Conservation (phyloP, 306 rosid species). For the Inga leiocalycina region DNA sequence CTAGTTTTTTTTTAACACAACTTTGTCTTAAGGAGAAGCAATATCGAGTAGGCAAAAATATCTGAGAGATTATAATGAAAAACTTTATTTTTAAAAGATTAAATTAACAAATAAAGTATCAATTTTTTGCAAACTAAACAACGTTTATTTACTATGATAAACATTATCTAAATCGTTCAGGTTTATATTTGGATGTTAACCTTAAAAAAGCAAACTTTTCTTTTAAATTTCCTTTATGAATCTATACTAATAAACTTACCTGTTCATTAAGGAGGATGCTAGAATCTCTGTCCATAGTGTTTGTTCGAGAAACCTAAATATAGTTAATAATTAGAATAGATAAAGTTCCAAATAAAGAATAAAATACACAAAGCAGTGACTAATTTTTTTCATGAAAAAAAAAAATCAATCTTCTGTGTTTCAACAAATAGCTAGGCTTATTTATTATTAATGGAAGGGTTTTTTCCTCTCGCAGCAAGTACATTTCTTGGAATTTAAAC, state of each 20-base stretch:
- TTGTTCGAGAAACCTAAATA: slow-evolving; percentile 20
- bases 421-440: not conserved
- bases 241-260: slow-evolving; percentile 5
- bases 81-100: no score
- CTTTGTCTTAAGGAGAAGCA: no score
- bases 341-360: not conserved
- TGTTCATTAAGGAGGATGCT: slow-evolving; percentile 21
- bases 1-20: no score
- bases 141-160: no score
- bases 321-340: not conserved
- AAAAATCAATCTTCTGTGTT: not conserved
- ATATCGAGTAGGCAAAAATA: no score
- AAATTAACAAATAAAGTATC: no score
- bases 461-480: no score
- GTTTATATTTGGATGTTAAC: not conserved
- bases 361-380: not conserved
- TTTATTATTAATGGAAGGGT: no score
- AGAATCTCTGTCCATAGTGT: slow-evolving; percentile 34
- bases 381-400: not conserved
- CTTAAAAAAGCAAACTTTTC: not conserved
- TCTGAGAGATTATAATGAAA: no score
- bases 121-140: no score
- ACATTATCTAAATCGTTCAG: not conserved
- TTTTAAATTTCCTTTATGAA: not conserved
- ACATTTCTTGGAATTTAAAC: accelerated